Base-by-base conservation (phyloP, 257 asterid genomes). In the Ajuga chamaepitys region DNA sequence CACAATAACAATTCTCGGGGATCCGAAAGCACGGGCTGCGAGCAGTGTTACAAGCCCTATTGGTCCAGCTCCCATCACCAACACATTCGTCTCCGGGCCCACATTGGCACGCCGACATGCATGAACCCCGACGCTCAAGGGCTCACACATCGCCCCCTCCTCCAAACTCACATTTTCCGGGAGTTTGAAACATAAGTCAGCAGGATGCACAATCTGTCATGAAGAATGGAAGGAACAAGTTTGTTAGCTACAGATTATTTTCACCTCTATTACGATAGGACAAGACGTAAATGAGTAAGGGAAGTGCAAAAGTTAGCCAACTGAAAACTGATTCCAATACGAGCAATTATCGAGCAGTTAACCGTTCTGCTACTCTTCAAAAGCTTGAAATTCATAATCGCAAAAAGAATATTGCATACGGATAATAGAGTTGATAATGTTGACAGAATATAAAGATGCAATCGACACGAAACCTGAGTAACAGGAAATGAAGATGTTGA, bases 141-240 rank as follows among this genome's bases (percentile, higher is more conserved):
- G 98, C 82, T 93, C 98, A 57, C 97, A 93, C 97, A 93, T 81
- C 18, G 97, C 98, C 20, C 99, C 97, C 70, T 93, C 99, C 78
- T 93, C 99, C 74, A 93, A 75, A 59, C 95, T 93, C 74, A 93
- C 83, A 40, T 89, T 81, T 11, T 86, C 99, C 0, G 97, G 98
- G 22, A 93, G 82, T 70, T 93, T 93, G 80, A 89, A 93, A 70
- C 99, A 93, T 47, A 87, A 72, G 40, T 81, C 82, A 10, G 95
- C 96, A 25, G 99, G 99, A 82, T 93, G 99, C 71, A 93, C 96
- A 47, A 93, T 87, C 96, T 92, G 83, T 26, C 52, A 54, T 26
- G 18, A 63, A 14, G n/a, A n/a, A n/a, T n/a, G n/a, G n/a, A n/a
- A n/a, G n/a, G n/a, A n/a, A n/a, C n/a, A n/a, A n/a, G n/a, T n/a